Evolutionary conservation across 1,284 basidiomycete species (phyloP), one percentile per base, ranked within the genome.

Genomic region (Paramarasmius palmivorus): DNA sequence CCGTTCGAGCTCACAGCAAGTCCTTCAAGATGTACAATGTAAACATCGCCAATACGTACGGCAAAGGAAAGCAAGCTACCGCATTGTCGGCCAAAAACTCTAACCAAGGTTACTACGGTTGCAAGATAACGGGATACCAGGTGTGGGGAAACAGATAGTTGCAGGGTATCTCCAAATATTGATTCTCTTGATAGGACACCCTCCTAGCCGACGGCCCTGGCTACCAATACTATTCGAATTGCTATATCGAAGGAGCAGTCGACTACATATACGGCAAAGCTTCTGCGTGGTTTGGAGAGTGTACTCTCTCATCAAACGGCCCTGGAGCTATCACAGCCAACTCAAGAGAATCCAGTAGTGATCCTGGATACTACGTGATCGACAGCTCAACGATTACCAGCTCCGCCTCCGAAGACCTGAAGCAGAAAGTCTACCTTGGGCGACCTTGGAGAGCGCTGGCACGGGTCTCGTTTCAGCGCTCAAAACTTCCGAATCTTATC

Each of bases 231-330:
- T 61, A 61, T 53, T 58, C 63, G 53, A 66, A 66, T 51, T 64
- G 64, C 40, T 61, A 57, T 35, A 65, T 66, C 41, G 61, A 63
- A 48, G 65, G 65, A 15, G 64, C 65, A 1, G 61, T 65, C 14
- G 63, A 66, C 57, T 66, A 65, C 40, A 66, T 66, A 22, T 66
- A 65, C 25, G 65, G 65, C 4, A 55, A 52, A 5, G 63, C 65
- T 10, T 63, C 63, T 4, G 63, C 63, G 12, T 66, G 65, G 65
- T 65, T 66, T 41, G 65, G 65, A 15, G 63, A 66, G 54, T 66
- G 65, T 49, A 62, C 57, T 5, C 36, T 66, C 19, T 57, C 65
- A 12, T 62, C 60, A 17, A 57, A 61, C 42, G 65, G 63, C 1
- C 57, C 60, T 35, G 64, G 65, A 17, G 64, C 65, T 2, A 64